Evolutionary conservation across 2,329 filamentous ascomycete species (phyloP), one percentile per base, ranked within the genome.

Genomic region (Botrytis tulipae): DNA sequence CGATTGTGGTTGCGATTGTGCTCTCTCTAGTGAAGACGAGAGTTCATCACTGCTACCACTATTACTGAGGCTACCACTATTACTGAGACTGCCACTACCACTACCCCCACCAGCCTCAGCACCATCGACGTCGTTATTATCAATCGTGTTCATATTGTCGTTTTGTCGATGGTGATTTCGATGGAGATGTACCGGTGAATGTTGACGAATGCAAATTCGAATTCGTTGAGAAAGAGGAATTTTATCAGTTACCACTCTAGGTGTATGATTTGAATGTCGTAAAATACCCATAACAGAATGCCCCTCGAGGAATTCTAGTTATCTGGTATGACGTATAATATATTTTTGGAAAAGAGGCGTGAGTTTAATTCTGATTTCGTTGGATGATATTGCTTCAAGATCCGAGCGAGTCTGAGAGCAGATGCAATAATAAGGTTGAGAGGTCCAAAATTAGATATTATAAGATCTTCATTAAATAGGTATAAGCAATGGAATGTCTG

Each of bases 201-300:
- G 71, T 29, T 69, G 63, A 22, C 66, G 54, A 10, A 73, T 73
- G 25, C 66, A 73, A 40, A 69, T 69, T 14, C 71, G 63, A 69
- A 73, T 48, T 16, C 63, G 71, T 44, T 73, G 71, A 10, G 51
- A 48, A 25, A 73, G 57, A 18, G 71, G 32, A 25, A 73, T 1
- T 69, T 73, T 69, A 4, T 73, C 66, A 32, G 35, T 42, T 32
- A 12, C 54, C 40, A 61, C 54, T 44, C 51, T 42, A 46, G 51
- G 25, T 32, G n/a, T 69, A 44, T 61, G 63, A 32, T 73, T 57
- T 37, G 44, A 60, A 35, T 69, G 63, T 69, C 71, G 63, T 51
- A 61, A 68, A 54, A 69, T 44, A 67, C 71, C 63, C 71, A 73
- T 73, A 16, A 42, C 66, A 29, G n/a, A 35, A 48, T 22, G 7